Conservation (phyloP, 1,284 basidiomycete genomes). For the Thecaphora frezii region DNA sequence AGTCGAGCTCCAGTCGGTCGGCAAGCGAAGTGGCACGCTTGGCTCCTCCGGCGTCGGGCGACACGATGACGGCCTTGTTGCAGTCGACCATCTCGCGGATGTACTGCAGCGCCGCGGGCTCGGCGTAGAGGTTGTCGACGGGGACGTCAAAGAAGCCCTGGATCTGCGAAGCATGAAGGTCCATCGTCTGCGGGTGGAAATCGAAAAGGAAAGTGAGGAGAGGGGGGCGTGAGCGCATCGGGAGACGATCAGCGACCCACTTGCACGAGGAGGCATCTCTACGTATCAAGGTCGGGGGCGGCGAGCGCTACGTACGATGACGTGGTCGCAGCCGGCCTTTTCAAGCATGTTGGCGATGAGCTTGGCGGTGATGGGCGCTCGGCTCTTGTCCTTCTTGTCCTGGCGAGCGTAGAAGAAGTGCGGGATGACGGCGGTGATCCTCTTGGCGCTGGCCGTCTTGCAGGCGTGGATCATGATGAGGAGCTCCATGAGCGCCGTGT, state of each 20-base stretch:
- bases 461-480: constrained; percentile 99
- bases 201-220: neutral
- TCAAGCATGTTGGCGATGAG: constrained; percentile 99
- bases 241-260: neutral
- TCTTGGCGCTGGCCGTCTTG: constrained; percentile 79
- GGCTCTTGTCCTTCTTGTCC: constrained; percentile 99
- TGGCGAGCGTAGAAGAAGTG: constrained; percentile 63
- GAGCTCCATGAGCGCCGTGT: constrained; percentile 86
- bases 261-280: too few relatives aligned
- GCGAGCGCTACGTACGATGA: constrained; percentile 73
- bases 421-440: constrained; percentile 84
- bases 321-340: constrained; percentile 95
- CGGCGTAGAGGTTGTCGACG: constrained; percentile 98
- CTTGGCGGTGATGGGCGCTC: constrained; percentile 97
- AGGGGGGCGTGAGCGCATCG: neutral
- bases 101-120: constrained; percentile 93
- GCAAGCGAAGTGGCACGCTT: constrained; percentile 98
- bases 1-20: constrained; percentile 93
- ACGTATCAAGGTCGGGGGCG: too few relatives aligned
- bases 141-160: constrained; percentile 99
- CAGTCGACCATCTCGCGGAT: constrained; percentile 88
- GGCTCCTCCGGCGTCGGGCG: constrained; percentile 96
- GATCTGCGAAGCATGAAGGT: constrained; percentile 58
- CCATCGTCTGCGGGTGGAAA: constrained; percentile 60
- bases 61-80: constrained; percentile 89